Base-by-base conservation (phyloP, 2,329 filamentous ascomycete species). In the Fusarium globosum region DNA sequence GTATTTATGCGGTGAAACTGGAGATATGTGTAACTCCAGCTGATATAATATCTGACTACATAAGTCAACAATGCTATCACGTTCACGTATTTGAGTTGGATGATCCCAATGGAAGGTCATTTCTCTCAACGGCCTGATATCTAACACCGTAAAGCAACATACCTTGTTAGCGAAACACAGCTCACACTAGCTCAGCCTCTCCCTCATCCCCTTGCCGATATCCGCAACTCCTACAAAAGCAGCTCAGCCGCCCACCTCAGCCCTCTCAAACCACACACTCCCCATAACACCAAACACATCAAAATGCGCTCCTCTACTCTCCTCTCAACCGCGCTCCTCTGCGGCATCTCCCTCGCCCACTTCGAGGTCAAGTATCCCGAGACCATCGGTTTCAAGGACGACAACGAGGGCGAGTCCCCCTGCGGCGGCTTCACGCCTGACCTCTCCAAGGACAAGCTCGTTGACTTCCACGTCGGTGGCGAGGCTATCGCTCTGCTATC, bases 391-490 rank as follows among this genome's bases (percentile, higher is more conserved):
- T 80, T 82, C 74, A 84, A 86, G 69, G 80, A 86, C 66, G 86
- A 88, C 52, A 82, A 86, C 41, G 79, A 83, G 36, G 79, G 64
- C 75, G 80, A 79, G 10, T 82, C 77, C 1, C 90, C 89, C 33
- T 91, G 89, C 79, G 90, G 90, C 69, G 87, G 88, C 71, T 85
- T 85, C 78, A 81, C 82, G 0, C 82, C 87, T 38, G 82, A 87
- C 71, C 84, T 88, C 60, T 82, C 82, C 52, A 73, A 82, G 69
- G 70, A 81, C 30, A 82, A 87, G 63, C 87, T 90, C 78, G 83
- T 84, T 59, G 86, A 89, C 73, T 90, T 90, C 80, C 86, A 90
- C 77, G 86, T 90, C 66, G 88, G 82, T 73, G 88, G 89, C 73
- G 86, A 90, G 72, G 81, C 86, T 64, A 82, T 91, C 39, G 83